Evolutionary conservation across 106 monocot species (phyloP), one percentile per base, ranked within the genome.

Genomic region (Ottelia alismoides): DNA sequence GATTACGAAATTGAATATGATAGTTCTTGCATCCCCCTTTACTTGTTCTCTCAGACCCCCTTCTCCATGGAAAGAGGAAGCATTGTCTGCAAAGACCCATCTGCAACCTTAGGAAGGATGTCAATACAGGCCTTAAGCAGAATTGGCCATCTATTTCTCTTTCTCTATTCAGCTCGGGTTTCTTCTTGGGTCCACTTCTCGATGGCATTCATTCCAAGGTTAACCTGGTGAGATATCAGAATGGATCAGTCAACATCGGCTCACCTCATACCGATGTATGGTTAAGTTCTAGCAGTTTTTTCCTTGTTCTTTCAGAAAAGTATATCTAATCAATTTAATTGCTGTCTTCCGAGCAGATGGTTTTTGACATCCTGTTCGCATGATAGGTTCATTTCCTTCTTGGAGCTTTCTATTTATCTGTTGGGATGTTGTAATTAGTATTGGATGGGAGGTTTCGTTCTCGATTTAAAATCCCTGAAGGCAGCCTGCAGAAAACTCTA

Each of bases 371-470:
- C n/a, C n/a, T n/a, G n/a, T n/a, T n/a, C n/a, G n/a, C n/a, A n/a
- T n/a, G n/a, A n/a, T n/a, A 83, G 83, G 78, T 90, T 29, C 89
- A 80, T 27, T 74, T 74, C 14, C 46, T 90, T 53, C 84, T 90
- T 28, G 89, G 89, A 22, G 72, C 55, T 2, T 84, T 90, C 51
- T 90, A 80, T 66, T 69, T 67, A 63, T 66, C 69, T 45, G 53
- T 84, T 19, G 89, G 89, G 26, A 30, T 90, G 14, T 48, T 90
- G 30, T 84, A 72, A 24, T 53, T 84, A 10, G 64, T 68, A 55
- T 25, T 90, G 31, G 89, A 90, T 64, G 80, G 84, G 31, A 84
- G 56, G 35, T 6, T 16, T 7, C 40, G 10, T 43, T 16, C 68
- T n/a, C 56, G 32, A 35, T 58, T 74, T 45, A 62, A 60, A 17